A percentile compares a stretch with the other conserved stretches of the same genome.
Conservation (phyloP, 345 rosid genomes). For the Atalantia buxifolia region DNA sequence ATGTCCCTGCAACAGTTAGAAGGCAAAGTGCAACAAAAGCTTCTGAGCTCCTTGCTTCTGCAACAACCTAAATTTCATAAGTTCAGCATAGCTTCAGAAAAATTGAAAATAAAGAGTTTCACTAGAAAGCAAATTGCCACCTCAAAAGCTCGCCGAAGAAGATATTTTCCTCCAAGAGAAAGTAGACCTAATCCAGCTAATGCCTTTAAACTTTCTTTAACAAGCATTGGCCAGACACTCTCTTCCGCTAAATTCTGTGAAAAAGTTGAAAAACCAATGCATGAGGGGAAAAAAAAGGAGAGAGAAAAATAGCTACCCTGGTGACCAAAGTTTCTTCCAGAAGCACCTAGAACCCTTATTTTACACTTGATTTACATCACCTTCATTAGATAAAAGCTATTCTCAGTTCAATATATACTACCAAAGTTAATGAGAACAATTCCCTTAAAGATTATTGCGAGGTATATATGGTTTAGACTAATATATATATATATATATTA, state of each 20-base stretch:
- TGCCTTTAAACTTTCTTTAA: constrained; percentile 83
- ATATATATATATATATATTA: no score
- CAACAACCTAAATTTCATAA: constrained; percentile 68
- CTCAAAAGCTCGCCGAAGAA: constrained; percentile 83
- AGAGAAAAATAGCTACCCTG: not conserved
- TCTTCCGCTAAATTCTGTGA: constrained; percentile 60
- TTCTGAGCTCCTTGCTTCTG: constrained; percentile 94
- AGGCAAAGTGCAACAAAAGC: constrained; percentile 96
- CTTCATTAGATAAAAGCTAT: not conserved
- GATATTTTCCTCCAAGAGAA: constrained; percentile 84
- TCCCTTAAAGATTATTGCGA: no score
- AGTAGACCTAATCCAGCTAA: constrained; percentile 85
- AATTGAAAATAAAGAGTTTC: not conserved
- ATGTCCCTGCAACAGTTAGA: constrained; percentile 91
- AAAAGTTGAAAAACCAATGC: not conserved
- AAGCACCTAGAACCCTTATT: not conserved
- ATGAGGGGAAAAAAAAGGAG: not conserved
- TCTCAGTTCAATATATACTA: not conserved
- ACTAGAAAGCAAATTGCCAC: constrained; percentile 25
- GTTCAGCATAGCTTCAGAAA: constrained; percentile 27
- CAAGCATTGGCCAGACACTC: constrained; percentile 91
- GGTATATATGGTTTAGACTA: not conserved
- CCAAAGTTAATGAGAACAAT: not conserved
- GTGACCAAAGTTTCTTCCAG: not conserved
- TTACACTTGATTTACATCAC: not conserved